Evolutionary conservation across 1,284 basidiomycete genomes (phyloP).

Genomic region (Sporisorium reilianum): DNA sequence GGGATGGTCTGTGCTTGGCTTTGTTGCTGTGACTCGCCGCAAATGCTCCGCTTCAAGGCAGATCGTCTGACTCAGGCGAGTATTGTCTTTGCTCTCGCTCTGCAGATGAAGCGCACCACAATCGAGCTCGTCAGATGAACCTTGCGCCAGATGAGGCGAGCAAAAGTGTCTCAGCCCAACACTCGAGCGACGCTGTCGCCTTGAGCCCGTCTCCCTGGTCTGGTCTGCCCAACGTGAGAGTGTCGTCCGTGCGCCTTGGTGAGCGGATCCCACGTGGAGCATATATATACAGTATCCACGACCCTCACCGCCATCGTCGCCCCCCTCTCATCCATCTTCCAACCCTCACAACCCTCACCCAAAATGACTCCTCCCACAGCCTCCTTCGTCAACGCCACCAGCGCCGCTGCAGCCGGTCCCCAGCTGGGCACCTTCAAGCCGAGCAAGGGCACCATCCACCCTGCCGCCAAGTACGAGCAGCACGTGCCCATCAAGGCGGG

Average conservation of each 20-base stretch:
- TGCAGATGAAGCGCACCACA: not conserved
- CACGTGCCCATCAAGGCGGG: constrained; percentile 61
- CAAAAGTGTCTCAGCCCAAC: not conserved
- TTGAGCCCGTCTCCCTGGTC: no score
- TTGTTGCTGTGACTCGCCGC: not conserved
- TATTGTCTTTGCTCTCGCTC: not conserved
- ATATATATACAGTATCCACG: not conserved
- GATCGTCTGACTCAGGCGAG: not conserved
- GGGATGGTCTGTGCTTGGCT: not conserved
- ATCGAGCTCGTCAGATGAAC: not conserved
- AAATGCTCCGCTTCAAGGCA: not conserved
- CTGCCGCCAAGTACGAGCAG: constrained; percentile 32
- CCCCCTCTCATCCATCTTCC: not conserved
- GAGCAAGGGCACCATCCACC: constrained; percentile 26
- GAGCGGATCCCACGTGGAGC: constrained; percentile 14
- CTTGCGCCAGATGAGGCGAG: not conserved
- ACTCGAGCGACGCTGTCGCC: not conserved
- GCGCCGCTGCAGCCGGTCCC: constrained; percentile 1
- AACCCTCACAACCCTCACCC: not conserved
- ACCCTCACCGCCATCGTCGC: not conserved
- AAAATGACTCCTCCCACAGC: constrained; percentile 60
- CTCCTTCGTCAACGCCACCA: constrained; percentile 35
- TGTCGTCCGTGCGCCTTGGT: constrained; percentile 7
- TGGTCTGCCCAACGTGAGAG: no score
- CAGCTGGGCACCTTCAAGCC: constrained; percentile 25